Evolutionary conservation across 2,329 filamentous ascomycete genomes (phyloP).

Genomic region (Hymenotorrendiella dingleyae): DNA sequence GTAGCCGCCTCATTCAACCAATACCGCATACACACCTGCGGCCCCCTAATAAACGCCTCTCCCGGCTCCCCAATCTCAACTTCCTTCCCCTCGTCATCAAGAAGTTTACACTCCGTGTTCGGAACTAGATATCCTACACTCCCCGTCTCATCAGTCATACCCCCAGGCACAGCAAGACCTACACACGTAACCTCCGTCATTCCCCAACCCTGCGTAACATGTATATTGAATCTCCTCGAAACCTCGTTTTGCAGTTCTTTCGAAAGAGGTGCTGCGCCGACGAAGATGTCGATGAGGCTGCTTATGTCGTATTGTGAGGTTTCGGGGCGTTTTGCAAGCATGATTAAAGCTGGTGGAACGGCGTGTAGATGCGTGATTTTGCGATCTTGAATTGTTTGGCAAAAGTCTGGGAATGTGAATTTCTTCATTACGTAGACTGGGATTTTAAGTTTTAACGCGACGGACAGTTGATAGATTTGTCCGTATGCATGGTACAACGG

Average conservation of each 20-base stretch:
- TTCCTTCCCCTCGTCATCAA: slow-evolving; percentile 33
- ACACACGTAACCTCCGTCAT: slow-evolving; percentile 52
- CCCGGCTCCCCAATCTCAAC: slow-evolving; percentile 36
- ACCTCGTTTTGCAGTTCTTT: slow-evolving; percentile 34
- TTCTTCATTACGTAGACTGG: slow-evolving; percentile 53
- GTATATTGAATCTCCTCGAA: slow-evolving; percentile 33
- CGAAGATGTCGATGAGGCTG: slow-evolving; percentile 40
- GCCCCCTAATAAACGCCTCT: slow-evolving; percentile 39
- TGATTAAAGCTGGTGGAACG: slow-evolving; percentile 53
- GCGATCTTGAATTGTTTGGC: slow-evolving; percentile 43
- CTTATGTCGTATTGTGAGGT: slow-evolving; percentile 46
- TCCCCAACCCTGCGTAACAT: slow-evolving; percentile 50
- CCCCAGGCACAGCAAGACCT: slow-evolving; percentile 34
- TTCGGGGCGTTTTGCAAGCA: slow-evolving; percentile 52
- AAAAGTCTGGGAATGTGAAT: slow-evolving; percentile 48
- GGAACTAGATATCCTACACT: slow-evolving; percentile 48
- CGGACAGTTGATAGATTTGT: slow-evolving; percentile 46
- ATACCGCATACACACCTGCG: slow-evolving; percentile 39
- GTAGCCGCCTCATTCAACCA: slow-evolving; percentile 34
- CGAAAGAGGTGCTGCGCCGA: slow-evolving; percentile 48
- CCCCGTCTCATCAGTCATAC: slow-evolving; percentile 35
- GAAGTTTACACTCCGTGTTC: slow-evolving; percentile 40
- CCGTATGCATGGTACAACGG: slow-evolving; percentile 61
- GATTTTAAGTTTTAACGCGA: slow-evolving; percentile 37
- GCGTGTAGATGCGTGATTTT: slow-evolving; percentile 47